phyloP scores from a whole-genome alignment of 139 green algal species.

The Picochlorum sp. region DNA sequence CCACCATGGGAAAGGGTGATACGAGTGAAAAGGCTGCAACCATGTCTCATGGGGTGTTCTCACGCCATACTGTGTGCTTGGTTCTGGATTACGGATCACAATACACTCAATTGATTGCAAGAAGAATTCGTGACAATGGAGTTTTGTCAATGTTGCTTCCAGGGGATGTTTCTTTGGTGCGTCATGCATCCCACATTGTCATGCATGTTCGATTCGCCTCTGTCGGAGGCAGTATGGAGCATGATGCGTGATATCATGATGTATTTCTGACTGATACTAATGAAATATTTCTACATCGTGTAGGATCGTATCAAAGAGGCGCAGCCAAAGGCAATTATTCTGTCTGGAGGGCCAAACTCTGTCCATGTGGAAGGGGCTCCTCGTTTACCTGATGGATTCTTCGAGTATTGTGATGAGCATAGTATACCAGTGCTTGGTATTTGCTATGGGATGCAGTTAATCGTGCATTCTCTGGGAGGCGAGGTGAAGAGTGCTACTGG shows the following conservation, averaged over 20 bases:
- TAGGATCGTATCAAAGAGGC: constrained; percentile 74
- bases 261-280: not conserved
- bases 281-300: not conserved
- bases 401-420: constrained; percentile 54
- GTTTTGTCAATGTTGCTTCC: constrained; percentile 89
- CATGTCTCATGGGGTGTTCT: constrained; percentile 16
- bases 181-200: constrained; percentile 2
- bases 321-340: constrained; percentile 77
- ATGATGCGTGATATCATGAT: not conserved
- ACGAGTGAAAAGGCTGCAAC: constrained; percentile 15
- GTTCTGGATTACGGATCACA: constrained; percentile 90
- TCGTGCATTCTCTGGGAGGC: constrained; percentile 53
- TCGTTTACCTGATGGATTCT: constrained; percentile 75
- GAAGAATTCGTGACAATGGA: constrained; percentile 81
- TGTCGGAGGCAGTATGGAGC: too few relatives aligned
- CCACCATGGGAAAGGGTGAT: not conserved
- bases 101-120: constrained; percentile 96
- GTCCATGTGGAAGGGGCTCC: constrained; percentile 87
- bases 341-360: constrained; percentile 92
- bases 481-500: constrained; percentile 55
- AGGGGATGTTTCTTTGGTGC: constrained; percentile 73
- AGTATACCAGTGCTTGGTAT: constrained; percentile 88
- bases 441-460: constrained; percentile 93
- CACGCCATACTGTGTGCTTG: constrained; percentile 33
- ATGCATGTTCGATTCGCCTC: too few relatives aligned